Evolutionary conservation across 257 asterid species (phyloP).

Genomic region (Solanum medicagineum): DNA sequence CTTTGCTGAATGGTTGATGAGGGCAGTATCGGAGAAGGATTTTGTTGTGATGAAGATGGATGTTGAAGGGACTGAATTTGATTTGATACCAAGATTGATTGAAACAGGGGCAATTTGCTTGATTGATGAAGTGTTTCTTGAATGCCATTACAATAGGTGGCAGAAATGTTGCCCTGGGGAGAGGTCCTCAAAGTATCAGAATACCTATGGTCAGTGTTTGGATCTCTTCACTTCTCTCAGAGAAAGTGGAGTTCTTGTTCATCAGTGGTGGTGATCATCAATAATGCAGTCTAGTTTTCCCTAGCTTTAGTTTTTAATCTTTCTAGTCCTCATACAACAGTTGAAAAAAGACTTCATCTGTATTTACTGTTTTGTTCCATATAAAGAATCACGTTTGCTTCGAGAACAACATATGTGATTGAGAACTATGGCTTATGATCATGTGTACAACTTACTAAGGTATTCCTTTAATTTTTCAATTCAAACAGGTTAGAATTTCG

Average conservation of each 20-base stretch:
- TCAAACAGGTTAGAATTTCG: background rate
- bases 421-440: background rate
- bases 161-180: constrained; percentile 96
- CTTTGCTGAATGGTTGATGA: constrained; percentile 87
- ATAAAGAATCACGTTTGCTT: background rate
- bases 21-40: constrained; percentile 50
- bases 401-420: background rate
- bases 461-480: background rate
- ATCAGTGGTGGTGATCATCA: constrained; percentile 87
- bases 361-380: background rate
- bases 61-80: constrained; percentile 95
- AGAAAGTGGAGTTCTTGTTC: constrained; percentile 83
- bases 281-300: background rate
- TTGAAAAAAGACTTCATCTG: background rate
- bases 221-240: constrained; percentile 68
- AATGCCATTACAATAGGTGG: constrained; percentile 96
- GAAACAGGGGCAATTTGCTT: constrained; percentile 83
- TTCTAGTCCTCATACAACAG: background rate
- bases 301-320: background rate
- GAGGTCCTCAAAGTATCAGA: constrained; percentile 64
- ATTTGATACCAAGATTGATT: constrained; percentile 74
- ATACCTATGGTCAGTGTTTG: constrained; percentile 82
- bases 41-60: constrained; percentile 98
- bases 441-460: background rate
- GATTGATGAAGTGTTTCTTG: constrained; percentile 87